Evolutionary conservation across 1,284 basidiomycete genomes (phyloP), one percentile per base, ranked within the genome.

Genomic region (Trametes hirsuta): DNA sequence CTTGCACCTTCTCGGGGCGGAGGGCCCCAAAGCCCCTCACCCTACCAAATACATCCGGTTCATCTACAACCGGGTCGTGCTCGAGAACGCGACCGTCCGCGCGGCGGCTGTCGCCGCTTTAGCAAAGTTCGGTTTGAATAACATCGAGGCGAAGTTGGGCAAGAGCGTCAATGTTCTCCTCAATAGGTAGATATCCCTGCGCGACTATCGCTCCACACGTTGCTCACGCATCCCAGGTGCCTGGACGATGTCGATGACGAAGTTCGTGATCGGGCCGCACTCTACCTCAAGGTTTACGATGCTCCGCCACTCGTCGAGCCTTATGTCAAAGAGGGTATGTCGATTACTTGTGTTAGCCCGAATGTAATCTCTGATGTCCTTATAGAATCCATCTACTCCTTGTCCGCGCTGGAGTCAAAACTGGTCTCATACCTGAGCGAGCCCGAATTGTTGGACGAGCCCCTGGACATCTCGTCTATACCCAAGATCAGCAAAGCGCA

Each of bases 241-340:
- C 80, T 99, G 66, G 97, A 99, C 73, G 97, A 99, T 76, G 94
- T 98, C 18, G 97, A 99, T 65, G 97, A 99, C 72, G 97, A 99
- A 81, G 97, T 99, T 62, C 89, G 97, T 54, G 97, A 99, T 75
- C 92, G 97, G 61, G 97, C 97, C 5, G 94, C 97, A 10, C 85
- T 99, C 76, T 98, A 97, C 76, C 83, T 97, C 62, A 90, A 87
- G 77, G 84, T 93, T 6, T 86, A 98, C 69, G 84, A 90, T 66
- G 91, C 93, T 73, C 86, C 91, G 64, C 77, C 84, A 14, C 80
- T 99, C 58, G 94, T 93, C 6, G 87, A 93, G 68, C 84, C 85
- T 36, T 97, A 96, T 71, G 87, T 98, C 65, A 94, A 93, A 77
- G 94, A 98, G 77, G 95, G 95, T 92, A 63, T 58, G 82, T 70